A percentile compares a stretch with the other conserved stretches of the same genome.
These are phyloP conservation scores for Acacia melanoxylon DNA, from an alignment of 306 rosid genomes.

Conservation along the genomic window DNA sequence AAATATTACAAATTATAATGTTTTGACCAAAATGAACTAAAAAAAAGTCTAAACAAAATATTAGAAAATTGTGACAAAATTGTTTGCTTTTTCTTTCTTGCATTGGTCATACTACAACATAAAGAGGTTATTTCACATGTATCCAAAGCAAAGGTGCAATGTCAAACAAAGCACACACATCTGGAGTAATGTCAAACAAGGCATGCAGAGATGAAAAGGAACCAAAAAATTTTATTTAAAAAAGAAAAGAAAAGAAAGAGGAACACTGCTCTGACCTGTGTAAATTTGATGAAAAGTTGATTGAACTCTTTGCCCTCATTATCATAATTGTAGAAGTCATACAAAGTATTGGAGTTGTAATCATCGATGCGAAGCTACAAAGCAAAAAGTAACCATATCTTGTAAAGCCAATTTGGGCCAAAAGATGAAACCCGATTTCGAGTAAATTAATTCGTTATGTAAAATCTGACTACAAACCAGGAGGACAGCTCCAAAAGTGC, in stretches of 20 bases:
- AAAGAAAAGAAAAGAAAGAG: neutral
- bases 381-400: neutral
- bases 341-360: slow-evolving; percentile 49
- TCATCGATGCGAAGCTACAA: slow-evolving; percentile 56
- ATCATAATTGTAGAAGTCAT: slow-evolving; percentile 59
- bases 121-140: no score
- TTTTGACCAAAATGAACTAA: no score
- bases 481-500: slow-evolving; percentile 54
- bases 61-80: no score
- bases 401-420: neutral
- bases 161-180: no score
- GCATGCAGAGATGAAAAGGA: neutral
- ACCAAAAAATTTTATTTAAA: neutral
- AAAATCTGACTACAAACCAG: slow-evolving; percentile 46
- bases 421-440: slow-evolving; percentile 14
- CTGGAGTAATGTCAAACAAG: no score
- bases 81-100: no score
- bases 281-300: slow-evolving; percentile 55
- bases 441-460: neutral
- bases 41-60: no score
- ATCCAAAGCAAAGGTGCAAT: no score
- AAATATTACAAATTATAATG: no score
- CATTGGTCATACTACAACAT: no score
- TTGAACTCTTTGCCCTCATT: slow-evolving; percentile 45
- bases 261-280: slow-evolving; percentile 39